Evolutionary conservation across 306 rosid species (phyloP), one percentile per base, ranked within the genome.

Genomic region (Cicer yamashitae): DNA sequence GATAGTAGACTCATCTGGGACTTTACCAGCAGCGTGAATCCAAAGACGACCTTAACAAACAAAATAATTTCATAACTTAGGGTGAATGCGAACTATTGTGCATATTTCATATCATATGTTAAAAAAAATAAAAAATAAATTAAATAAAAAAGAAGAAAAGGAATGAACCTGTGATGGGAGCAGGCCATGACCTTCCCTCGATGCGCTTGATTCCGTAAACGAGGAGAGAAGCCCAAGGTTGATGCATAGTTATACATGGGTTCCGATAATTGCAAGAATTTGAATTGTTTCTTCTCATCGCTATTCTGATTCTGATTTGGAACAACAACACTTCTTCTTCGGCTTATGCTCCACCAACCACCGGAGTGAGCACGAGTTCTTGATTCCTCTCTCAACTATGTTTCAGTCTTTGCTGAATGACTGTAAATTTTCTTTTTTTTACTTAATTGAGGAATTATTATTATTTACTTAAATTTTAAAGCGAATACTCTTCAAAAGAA

Each of bases 11-110:
- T 90, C 96, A 5, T 92, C 98, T 0, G 98, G 98, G 70, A 92
- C 99, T 82, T 92, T 92, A 84, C 98, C 69, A 1, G 98, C 97
- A 34, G 98, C 99, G 76, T 92, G 99, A 89, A 94, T 92, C 99
- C 98, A 92, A 50, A 94, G 84, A 69, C 97, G 98, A 44, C 99
- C 99, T 94, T 85, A 73, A 71, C 62, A 81, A 58, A 30, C 37
- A 68, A 18, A 30, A 15, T 5, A 54, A 76, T 13, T 18, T 76
- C 44, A 71, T 70, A 68, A 69, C 38, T 40, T 58, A n/a, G 48
- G 47, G 20, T 15, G 38, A 4, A 48, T 2, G 12, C 8, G 6
- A 37, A 37, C 17, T 6, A 77, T 68, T 7, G 52, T 39, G 4
- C 6, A 48, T 8, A 17, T 18, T 77, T 14, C 10, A n/a, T 8